Base-by-base conservation (phyloP, 805 yeast genomes). In the Teunomyces aglyptinius region DNA sequence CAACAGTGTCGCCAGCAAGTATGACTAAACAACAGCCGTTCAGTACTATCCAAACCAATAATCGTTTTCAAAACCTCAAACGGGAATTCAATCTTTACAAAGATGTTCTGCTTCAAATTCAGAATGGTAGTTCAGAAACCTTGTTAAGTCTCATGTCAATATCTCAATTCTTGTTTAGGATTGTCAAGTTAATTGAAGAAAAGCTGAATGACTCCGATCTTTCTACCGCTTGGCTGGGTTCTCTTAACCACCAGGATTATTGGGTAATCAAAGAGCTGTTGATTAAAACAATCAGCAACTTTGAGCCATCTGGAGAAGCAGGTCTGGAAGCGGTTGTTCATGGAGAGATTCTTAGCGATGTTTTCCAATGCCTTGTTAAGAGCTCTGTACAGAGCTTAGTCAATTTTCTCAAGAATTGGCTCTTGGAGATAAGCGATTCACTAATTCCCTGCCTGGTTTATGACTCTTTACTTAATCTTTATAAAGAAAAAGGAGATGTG, bases 361-460 rank as follows among this genome's bases (percentile, higher is more conserved):
- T 67, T 1, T 24, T 59, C 7, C 47, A 46, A 0, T 35, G 43
- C 28, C 18, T 59, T 13, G 29, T 41, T 10, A 38, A 38, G 5
- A 48, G 49, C 20, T 47, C 44, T 8, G 41, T 39, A 2, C 29
- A 13, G 12, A 41, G 50, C 5, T 45, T 65, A 27, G 51, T 70
- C 4, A 69, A 66, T 44, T 71, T 70, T 44, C 33, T 68, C 26
- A 68, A 67, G 44, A 61, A 60, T 47, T 73, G 77, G 77, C 55
- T 72, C 19, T 54, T 73, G 6, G 76, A 73, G 47, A 61, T 65
- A 11, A 61, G 65, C 32, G 77, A 73, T 45, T 67, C 76, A 0
- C 49, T 71, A 19, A 70, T 73, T 11, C 77, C 77, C 0, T 71
- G 71, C 44, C 62, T 68, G 51, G 64, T 69, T 5, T 69, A 59